A percentile compares a stretch with the other conserved stretches of the same genome.
Evolutionary conservation across 139 green algal species (phyloP).

Genomic region (Chlamydomonas schloesseri): DNA sequence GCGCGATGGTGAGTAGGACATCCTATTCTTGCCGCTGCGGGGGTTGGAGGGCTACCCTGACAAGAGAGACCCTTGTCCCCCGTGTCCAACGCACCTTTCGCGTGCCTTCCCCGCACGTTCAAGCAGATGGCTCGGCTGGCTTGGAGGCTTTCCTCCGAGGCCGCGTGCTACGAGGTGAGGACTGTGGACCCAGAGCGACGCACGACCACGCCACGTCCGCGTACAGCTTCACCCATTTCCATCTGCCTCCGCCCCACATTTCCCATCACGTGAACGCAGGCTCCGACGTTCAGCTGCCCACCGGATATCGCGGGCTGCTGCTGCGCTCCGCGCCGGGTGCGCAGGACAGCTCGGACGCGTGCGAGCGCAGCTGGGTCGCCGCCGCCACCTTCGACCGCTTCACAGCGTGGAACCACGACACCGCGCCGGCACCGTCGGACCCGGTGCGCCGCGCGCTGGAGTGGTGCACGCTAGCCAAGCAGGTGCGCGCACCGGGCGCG

Average conservation of each 20-base stretch:
- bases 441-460: neutral
- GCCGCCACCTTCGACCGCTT: neutral
- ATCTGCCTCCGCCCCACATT: no score
- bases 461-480: neutral
- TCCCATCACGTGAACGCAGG: neutral
- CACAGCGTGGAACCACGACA: conserved; percentile 5
- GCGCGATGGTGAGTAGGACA: neutral
- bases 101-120: no score
- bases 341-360: neutral
- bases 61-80: neutral
- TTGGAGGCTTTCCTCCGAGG: neutral
- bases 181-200: neutral
- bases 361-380: neutral
- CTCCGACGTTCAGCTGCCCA: neutral
- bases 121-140: neutral
- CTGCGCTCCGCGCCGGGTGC: neutral
- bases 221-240: no score
- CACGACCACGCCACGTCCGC: no score
- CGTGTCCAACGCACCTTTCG: neutral
- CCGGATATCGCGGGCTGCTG: neutral
- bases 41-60: neutral
- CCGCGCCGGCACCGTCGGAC: neutral
- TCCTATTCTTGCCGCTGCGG: neutral
- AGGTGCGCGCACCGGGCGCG: no score
- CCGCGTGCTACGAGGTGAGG: conserved; percentile 3